These are phyloP conservation scores for Chenopodium formosanum DNA, from an alignment of 148 eudicot genomes.

Conservation along the genomic window DNA sequence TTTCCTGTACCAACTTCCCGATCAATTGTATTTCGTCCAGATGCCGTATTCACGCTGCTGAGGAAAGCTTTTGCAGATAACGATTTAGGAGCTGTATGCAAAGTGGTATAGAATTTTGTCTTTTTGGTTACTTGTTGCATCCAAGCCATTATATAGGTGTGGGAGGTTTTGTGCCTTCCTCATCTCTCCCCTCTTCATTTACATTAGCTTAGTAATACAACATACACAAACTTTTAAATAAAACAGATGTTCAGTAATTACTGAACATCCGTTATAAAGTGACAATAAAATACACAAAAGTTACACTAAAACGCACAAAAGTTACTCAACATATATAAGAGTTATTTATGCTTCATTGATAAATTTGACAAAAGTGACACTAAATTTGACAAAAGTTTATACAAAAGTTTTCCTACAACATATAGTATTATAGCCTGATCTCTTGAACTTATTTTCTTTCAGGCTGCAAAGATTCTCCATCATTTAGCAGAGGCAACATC, in stretches of 20 bases:
- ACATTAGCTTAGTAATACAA: neutral
- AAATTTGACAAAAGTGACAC: too few relatives aligned
- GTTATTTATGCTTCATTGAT: too few relatives aligned
- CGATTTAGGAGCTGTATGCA: slow-evolving; percentile 61
- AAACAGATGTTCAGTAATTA: too few relatives aligned
- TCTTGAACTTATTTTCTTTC: slow-evolving; percentile 25
- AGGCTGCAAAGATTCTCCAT: slow-evolving; percentile 67
- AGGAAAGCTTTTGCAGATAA: slow-evolving; percentile 71
- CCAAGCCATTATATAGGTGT: neutral
- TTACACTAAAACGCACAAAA: too few relatives aligned
- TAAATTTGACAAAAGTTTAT: too few relatives aligned
- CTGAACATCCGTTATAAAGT: too few relatives aligned
- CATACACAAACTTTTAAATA: too few relatives aligned
- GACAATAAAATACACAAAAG: too few relatives aligned
- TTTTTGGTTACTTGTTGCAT: slow-evolving; percentile 17
- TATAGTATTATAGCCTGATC: slow-evolving; percentile 3
- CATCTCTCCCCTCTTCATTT: neutral
- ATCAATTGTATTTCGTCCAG: slow-evolving; percentile 64
- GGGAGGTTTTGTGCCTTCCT: slow-evolving; percentile 6
- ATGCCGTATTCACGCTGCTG: slow-evolving; percentile 53
- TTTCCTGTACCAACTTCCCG: slow-evolving; percentile 37
- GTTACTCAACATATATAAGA: too few relatives aligned
- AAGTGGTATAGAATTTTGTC: slow-evolving; percentile 45
- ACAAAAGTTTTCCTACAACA: too few relatives aligned
- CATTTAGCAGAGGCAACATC: slow-evolving; percentile 42